Base-by-base conservation (phyloP, 176 grass and related monocot genomes). In the Lolium perenne region DNA sequence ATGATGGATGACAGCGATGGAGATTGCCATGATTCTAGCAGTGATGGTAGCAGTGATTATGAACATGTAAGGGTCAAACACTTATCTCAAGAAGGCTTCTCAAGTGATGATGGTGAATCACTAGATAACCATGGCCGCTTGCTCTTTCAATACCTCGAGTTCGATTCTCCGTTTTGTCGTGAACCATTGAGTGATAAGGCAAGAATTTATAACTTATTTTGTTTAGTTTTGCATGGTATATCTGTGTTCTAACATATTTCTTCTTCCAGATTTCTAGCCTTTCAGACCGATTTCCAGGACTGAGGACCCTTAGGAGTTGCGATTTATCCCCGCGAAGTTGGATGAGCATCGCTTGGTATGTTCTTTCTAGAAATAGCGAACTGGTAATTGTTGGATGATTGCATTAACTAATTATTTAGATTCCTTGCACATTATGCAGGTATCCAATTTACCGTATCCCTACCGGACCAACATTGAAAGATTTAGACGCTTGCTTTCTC, bases 381-480 rank as follows among this genome's bases (percentile, higher is more conserved):
- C 35, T 67, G 18, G 49, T 59, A 22, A 25, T 67, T 7, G 22
- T 38, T 65, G 79, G 25, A 71, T 29, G 20, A 50, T 49, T 26
- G 16, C 26, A 50, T 5, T 47, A 38, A 73, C 41, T 51, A 64
- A 51, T 12, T 38, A 7, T 26, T 48, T 11, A 35, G 48, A n/a
- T 74, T 87, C 41, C 5, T 18, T 60, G 54, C 11, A 6, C 7
- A 78, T 76, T 74, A 63, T 88, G 71, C 35, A 91, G 90, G 90
- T 91, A 91, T 64, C 90, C 90, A 78, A 91, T 91, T 65, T 91
- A 91, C 35, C 90, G 90, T 13, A 91, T 91, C 57, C 90, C 90
- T 71, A 82, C 73, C 26, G 86, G 90, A 45, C 86, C 78, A 85
- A 91, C 90, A 78, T 62, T 91, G 56, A 81, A 67, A 76, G 78